A percentile compares a stretch with the other conserved stretches of the same genome.
phyloP scores from a whole-genome alignment of 1,284 basidiomycete species.

The Ganoderma meredithae region DNA sequence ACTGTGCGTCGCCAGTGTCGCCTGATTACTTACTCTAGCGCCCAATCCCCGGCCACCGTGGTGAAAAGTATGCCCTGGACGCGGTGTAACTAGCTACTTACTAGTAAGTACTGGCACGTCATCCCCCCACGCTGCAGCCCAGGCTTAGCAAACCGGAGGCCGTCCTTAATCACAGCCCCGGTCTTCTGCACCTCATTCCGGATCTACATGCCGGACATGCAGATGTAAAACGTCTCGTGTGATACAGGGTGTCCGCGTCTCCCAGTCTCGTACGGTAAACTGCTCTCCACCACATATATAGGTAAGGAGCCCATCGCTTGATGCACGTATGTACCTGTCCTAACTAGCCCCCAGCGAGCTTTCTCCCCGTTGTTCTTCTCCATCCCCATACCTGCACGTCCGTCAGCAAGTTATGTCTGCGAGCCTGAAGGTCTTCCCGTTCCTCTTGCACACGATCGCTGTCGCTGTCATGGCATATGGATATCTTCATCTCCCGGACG shows the following conservation, averaged over 20 bases:
- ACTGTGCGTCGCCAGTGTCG: background rate
- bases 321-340: background rate
- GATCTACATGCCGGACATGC: background rate
- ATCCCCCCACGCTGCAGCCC: too few relatives aligned
- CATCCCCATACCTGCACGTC: background rate
- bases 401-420: conserved; percentile 17
- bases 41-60: too few relatives aligned
- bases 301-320: background rate
- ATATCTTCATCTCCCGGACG: conserved; percentile 46
- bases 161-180: background rate
- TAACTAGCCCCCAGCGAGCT: background rate
- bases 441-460: conserved; percentile 50
- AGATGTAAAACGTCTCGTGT: background rate
- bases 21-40: too few relatives aligned
- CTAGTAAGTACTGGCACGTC: too few relatives aligned
- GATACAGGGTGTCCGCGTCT: background rate
- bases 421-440: conserved; percentile 17
- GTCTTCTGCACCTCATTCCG: background rate
- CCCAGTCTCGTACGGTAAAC: background rate
- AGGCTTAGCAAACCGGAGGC: too few relatives aligned
- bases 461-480: conserved; percentile 57
- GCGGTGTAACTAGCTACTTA: too few relatives aligned
- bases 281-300: background rate
- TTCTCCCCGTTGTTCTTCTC: background rate
- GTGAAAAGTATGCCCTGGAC: too few relatives aligned